A percentile compares a stretch with the other conserved stretches of the same genome.
Conservation (phyloP, 2,329 filamentous ascomycete species). For the Penicillium brasilianum region DNA sequence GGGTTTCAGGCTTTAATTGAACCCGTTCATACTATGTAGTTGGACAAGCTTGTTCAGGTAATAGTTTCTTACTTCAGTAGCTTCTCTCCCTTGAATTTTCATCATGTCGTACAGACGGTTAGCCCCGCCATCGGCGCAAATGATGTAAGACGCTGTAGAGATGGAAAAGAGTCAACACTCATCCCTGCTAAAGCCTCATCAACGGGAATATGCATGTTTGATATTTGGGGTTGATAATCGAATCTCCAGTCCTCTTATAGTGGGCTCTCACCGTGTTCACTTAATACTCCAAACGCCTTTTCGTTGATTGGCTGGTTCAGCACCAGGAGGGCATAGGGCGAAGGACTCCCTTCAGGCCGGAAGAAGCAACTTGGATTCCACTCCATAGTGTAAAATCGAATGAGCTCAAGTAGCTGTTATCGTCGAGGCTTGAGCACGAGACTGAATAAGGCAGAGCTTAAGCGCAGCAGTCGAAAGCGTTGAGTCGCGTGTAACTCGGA, state of each 20-base stretch:
- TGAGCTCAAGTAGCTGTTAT: neutral
- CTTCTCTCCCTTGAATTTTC: conserved; percentile 35
- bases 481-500: conserved; percentile 19
- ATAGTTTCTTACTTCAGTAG: conserved; percentile 37
- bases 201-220: neutral
- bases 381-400: conserved; percentile 32
- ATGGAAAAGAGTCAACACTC: neutral
- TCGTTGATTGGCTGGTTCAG: conserved; percentile 66
- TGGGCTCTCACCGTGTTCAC: conserved; percentile 40
- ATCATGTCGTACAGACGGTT: conserved; percentile 70
- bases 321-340: conserved; percentile 58
- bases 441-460: neutral
- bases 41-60: neutral
- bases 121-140: conserved; percentile 91
- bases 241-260: neutral
- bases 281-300: conserved; percentile 45
- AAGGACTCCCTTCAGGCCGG: conserved; percentile 32
- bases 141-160: conserved; percentile 62
- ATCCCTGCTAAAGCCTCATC: neutral
- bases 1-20: neutral
- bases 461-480: neutral
- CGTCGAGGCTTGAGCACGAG: neutral
- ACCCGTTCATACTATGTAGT: neutral
- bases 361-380: conserved; percentile 52
- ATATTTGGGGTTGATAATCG: neutral